Conservation (phyloP, 495 filamentous ascomycete species). For the Neurospora pannonica region DNA sequence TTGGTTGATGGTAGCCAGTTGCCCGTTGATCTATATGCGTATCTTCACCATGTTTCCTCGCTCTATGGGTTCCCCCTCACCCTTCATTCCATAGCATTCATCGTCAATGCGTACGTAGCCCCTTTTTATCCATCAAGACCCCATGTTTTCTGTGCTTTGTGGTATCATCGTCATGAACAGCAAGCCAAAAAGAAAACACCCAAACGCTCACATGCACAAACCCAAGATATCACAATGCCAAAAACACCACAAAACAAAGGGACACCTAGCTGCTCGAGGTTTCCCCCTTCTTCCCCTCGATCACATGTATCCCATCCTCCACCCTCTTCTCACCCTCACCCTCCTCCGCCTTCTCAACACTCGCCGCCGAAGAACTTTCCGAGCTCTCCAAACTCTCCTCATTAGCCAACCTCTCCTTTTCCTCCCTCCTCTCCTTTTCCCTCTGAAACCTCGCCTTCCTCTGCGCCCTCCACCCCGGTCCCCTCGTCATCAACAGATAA, state of each 20-base stretch:
- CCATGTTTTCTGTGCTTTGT: neutral
- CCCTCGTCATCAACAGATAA: slow-evolving; percentile 28
- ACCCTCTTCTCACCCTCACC: neutral
- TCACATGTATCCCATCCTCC: neutral
- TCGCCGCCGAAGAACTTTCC: neutral
- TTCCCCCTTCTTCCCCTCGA: neutral
- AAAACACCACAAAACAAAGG: neutral
- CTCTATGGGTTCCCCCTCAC: neutral
- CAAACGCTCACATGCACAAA: neutral
- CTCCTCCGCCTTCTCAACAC: neutral
- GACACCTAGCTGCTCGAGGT: neutral
- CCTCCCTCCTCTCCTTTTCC: slow-evolving; percentile 16
- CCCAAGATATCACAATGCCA: rapidly evolving
- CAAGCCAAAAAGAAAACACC: neutral
- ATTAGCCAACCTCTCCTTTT: neutral
- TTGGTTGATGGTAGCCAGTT: neutral
- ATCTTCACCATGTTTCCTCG: neutral
- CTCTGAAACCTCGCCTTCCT: slow-evolving; percentile 19
- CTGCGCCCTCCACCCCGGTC: slow-evolving; percentile 34
- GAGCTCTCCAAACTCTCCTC: neutral
- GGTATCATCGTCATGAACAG: neutral
- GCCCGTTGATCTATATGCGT: neutral
- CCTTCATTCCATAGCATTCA: neutral
- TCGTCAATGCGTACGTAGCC: neutral
- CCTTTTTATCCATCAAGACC: neutral